Evolutionary conservation across 352 stramenopile genomes (phyloP).

Genomic region (Phytophthora podocarpi): DNA sequence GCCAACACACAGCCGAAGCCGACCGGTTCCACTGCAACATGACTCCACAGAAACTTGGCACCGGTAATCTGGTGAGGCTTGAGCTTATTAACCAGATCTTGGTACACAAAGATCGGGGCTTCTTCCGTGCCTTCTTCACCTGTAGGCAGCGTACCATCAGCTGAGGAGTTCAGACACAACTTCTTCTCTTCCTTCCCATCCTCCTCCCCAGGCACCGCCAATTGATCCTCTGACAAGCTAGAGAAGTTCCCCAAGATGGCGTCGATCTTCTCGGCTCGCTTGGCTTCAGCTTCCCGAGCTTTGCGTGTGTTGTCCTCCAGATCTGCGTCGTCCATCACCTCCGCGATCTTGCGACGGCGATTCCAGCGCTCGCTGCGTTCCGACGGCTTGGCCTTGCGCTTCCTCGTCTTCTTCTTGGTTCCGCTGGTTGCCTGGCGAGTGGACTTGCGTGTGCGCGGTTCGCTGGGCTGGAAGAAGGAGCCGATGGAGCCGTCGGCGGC

Average conservation of each 20-base stretch:
- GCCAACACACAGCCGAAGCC: slow-evolving; percentile 89
- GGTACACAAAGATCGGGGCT: slow-evolving; percentile 69
- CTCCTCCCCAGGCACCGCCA: slow-evolving; percentile 29
- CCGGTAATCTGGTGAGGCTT: slow-evolving; percentile 85
- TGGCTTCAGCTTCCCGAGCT: slow-evolving; percentile 69
- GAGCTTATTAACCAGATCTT: slow-evolving; percentile 64
- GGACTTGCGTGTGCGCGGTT: neutral
- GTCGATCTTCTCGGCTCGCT: slow-evolving; percentile 45
- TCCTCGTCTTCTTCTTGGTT: slow-evolving; percentile 22
- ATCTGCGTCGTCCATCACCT: slow-evolving; percentile 71
- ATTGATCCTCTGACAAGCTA: slow-evolving; percentile 38
- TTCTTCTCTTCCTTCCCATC: slow-evolving; percentile 26
- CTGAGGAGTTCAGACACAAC: slow-evolving; percentile 67
- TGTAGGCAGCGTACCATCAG: slow-evolving; percentile 45
- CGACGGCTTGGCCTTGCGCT: slow-evolving; percentile 29
- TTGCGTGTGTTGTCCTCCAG: slow-evolving; percentile 64
- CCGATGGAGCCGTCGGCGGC: slow-evolving; percentile 1
- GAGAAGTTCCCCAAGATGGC: slow-evolving; percentile 44
- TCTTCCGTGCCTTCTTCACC: slow-evolving; percentile 53
- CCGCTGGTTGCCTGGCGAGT: neutral
- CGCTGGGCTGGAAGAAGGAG: slow-evolving; percentile 16
- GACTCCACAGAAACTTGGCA: slow-evolving; percentile 83
- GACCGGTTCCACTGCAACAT: slow-evolving; percentile 71
- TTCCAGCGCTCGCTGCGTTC: slow-evolving; percentile 42
- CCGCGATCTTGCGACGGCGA: slow-evolving; percentile 64